A percentile compares a stretch with the other conserved stretches of the same genome.
phyloP scores from a whole-genome alignment of 805 yeast species.

The Ogataea methanolica region DNA sequence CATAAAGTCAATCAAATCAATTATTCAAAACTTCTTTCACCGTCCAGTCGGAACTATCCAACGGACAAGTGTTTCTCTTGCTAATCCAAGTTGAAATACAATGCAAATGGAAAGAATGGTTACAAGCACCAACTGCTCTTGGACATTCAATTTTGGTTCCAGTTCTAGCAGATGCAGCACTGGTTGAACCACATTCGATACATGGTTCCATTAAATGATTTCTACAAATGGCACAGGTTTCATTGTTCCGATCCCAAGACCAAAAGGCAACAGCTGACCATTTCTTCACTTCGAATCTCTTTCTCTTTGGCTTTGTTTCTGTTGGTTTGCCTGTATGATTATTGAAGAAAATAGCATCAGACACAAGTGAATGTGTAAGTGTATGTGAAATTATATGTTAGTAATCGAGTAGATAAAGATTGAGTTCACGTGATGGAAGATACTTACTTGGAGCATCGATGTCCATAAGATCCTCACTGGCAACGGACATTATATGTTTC shows the following conservation, averaged over 20 bases:
- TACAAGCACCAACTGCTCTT: constrained; percentile 96
- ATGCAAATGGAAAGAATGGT: constrained; percentile 97
- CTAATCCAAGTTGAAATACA: constrained; percentile 94
- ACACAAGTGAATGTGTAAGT: neutral
- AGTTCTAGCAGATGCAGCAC: constrained; percentile 45
- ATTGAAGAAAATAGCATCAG: neutral
- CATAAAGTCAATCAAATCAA: constrained; percentile 1
- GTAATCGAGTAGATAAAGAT: constrained; percentile 1
- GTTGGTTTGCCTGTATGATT: constrained; percentile 4
- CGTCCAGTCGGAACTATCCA: constrained; percentile 88
- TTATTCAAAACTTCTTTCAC: constrained; percentile 26
- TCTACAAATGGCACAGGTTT: constrained; percentile 96
- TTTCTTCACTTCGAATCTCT: constrained; percentile 87
- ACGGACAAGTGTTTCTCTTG: constrained; percentile 93
- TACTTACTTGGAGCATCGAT: constrained; percentile 21
- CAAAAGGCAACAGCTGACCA: constrained; percentile 99
- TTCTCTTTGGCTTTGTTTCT: constrained; percentile 40
- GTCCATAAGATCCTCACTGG: constrained; percentile 20
- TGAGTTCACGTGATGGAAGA: too few species aligned
- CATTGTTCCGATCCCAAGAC: constrained; percentile 85
- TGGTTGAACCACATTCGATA: constrained; percentile 75
- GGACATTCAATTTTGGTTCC: constrained; percentile 45
- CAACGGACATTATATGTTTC: constrained; percentile 8
- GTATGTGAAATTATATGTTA: neutral
- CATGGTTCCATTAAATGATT: constrained; percentile 98